A percentile compares a stretch with the other conserved stretches of the same genome.
Evolutionary conservation across 1,284 basidiomycete genomes (phyloP).

Genomic region (Pterula multifida): DNA sequence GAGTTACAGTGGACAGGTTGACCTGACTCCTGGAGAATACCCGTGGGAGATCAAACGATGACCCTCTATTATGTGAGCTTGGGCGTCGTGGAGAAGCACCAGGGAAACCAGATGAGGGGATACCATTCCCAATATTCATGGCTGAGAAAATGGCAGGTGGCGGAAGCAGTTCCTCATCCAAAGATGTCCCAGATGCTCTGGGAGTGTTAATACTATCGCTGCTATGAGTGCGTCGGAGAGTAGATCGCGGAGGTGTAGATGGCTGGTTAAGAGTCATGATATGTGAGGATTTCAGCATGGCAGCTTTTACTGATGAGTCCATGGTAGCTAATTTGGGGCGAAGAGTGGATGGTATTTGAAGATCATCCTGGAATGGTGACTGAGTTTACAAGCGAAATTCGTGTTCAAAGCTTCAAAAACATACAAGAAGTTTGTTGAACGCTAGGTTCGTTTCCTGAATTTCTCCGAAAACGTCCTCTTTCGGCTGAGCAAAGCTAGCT

Average conservation of each 20-base stretch:
- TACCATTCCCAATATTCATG: conserved; percentile 23
- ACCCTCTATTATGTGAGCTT: conserved; percentile 37
- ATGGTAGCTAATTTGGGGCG: conserved; percentile 68
- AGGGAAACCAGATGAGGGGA: conserved; percentile 26
- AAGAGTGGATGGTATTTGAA: conserved; percentile 70
- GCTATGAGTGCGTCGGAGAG: conserved; percentile 54
- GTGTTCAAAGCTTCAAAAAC: conserved; percentile 11
- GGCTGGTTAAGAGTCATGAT: conserved; percentile 39
- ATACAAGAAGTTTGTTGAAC: conserved; percentile 63
- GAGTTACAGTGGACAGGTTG: conserved; percentile 29
- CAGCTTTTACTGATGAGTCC: conserved; percentile 74
- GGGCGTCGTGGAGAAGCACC: conserved; percentile 32
- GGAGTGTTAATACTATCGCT: conserved; percentile 55
- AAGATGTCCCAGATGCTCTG: conserved; percentile 21
- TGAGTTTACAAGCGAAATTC: neutral
- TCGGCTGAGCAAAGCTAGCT: conserved; percentile 16
- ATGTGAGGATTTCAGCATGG: conserved; percentile 81
- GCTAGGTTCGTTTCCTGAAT: conserved; percentile 40
- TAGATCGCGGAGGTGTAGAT: conserved; percentile 21
- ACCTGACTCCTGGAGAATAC: conserved; percentile 38
- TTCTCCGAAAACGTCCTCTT: conserved; percentile 23
- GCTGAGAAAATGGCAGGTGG: conserved; percentile 23
- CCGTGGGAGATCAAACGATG: conserved; percentile 38
- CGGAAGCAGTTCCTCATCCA: conserved; percentile 27
- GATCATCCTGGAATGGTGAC: conserved; percentile 48